These are phyloP conservation scores for Debaryomyces coudertii DNA, from an alignment of 1,139 yeast species.

Conservation along the genomic window DNA sequence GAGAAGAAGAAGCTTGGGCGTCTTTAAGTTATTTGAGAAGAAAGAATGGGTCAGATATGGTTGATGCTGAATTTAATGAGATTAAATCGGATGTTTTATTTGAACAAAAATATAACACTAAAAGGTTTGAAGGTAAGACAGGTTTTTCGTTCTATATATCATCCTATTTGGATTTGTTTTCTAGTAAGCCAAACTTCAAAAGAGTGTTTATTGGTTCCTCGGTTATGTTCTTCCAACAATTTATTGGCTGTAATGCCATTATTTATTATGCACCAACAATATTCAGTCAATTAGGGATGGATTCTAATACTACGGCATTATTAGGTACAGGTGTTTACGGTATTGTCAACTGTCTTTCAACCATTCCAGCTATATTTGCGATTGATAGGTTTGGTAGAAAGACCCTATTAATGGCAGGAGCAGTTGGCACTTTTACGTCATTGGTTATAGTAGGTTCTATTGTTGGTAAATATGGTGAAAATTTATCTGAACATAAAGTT, in stretches of 20 bases:
- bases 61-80: slow-evolving; percentile 23
- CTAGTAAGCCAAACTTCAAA: slow-evolving; percentile 22
- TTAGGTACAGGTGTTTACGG: slow-evolving; percentile 57
- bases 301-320: slow-evolving; percentile 22
- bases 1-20: slow-evolving; percentile 46
- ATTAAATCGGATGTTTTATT: slow-evolving; percentile 25
- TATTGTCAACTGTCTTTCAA: slow-evolving; percentile 54
- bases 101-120: slow-evolving; percentile 17
- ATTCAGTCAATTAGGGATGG: slow-evolving; percentile 21
- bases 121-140: slow-evolving; percentile 3
- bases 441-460: slow-evolving; percentile 46
- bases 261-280: slow-evolving; percentile 61
- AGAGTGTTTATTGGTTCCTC: slow-evolving; percentile 65
- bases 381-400: slow-evolving; percentile 20
- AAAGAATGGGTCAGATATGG: slow-evolving; percentile 18
- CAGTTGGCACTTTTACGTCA: slow-evolving; percentile 16
- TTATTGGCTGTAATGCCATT: slow-evolving; percentile 73
- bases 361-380: slow-evolving; percentile 53
- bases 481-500: slow-evolving; percentile 17
- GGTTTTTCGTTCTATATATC: slow-evolving; percentile 6
- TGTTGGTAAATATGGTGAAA: slow-evolving; percentile 49
- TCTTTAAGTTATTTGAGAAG: slow-evolving; percentile 12
- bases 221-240: slow-evolving; percentile 68
- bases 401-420: slow-evolving; percentile 17
- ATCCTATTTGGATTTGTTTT: slow-evolving; percentile 19